These are phyloP conservation scores for Suillus occidentalis DNA, from an alignment of 768 basidiomycete species.

Conservation along the genomic window DNA sequence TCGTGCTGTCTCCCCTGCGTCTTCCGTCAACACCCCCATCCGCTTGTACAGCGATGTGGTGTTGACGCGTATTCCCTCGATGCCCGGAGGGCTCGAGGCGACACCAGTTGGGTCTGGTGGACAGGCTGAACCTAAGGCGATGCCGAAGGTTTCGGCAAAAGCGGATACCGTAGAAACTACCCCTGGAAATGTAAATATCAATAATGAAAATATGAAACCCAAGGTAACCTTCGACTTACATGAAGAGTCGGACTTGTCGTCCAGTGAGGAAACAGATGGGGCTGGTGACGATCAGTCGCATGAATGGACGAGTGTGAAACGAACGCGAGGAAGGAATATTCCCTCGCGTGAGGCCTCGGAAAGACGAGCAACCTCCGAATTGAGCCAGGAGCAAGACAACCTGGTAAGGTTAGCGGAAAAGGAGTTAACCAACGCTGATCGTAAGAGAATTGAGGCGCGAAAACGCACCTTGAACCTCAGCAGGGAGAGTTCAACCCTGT, in stretches of 20 bases:
- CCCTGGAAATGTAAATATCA: too few species aligned
- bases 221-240: neutral
- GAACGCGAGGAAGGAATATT: neutral
- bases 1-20: neutral
- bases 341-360: neutral
- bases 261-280: neutral
- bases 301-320: neutral
- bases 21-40: neutral
- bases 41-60: neutral
- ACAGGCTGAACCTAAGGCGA: too few species aligned
- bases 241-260: neutral
- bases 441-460: neutral
- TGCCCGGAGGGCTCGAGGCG: neutral
- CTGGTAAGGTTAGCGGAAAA: neutral
- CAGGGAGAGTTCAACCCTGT: neutral
- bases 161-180: too few species aligned
- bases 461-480: neutral
- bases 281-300: neutral
- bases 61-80: slow-evolving; percentile 1
- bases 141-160: too few species aligned
- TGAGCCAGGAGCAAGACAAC: neutral
- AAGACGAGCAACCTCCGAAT: neutral
- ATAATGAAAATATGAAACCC: neutral
- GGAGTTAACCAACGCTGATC: neutral
- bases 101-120: too few species aligned